Percentiles rank a stretch among this genome's conserved stretches.
These are phyloP conservation scores for Mariannaea elegans DNA, from an alignment of 2,329 filamentous ascomycete species.

Conservation along the genomic window DNA sequence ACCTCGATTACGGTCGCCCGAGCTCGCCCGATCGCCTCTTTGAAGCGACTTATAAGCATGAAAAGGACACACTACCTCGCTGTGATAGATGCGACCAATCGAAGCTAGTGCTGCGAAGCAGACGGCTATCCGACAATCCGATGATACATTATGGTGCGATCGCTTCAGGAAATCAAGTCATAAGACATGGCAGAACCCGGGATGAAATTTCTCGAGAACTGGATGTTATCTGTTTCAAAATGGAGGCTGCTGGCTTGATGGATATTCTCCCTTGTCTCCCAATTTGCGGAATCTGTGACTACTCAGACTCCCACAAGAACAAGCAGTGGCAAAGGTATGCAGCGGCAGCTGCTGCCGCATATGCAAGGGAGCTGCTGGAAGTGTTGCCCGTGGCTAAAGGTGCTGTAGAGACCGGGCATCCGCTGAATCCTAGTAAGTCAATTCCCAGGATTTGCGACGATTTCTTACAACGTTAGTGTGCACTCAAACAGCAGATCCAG, in stretches of 20 bases:
- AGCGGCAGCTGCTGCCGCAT: slow-evolving; percentile 42
- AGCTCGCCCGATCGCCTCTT: too few relatives aligned
- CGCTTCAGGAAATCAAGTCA: background rate
- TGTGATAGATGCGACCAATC: too few relatives aligned
- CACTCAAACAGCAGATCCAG: background rate
- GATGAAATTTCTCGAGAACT: slow-evolving; percentile 39
- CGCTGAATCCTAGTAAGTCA: background rate
- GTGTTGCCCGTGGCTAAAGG: fast-evolving
- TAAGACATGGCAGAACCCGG: background rate
- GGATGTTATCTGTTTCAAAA: slow-evolving; percentile 38
- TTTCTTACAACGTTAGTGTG: background rate
- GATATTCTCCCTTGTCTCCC: slow-evolving; percentile 43
- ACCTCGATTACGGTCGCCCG: too few relatives aligned
- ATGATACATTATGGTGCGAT: background rate
- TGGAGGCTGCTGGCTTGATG: slow-evolving; percentile 35
- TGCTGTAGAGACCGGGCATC: background rate
- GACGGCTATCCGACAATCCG: background rate
- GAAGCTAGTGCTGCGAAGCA: too few relatives aligned
- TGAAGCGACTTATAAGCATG: too few relatives aligned
- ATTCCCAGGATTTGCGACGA: background rate
- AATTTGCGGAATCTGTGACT: slow-evolving; percentile 50
- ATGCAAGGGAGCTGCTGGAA: slow-evolving; percentile 2
- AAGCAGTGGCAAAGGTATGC: slow-evolving; percentile 46
- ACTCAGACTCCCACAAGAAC: slow-evolving; percentile 46
- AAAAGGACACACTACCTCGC: too few relatives aligned